Evolutionary conservation across 2,329 filamentous ascomycete species (phyloP).

Genomic region (Exophiala phaeomuriformis): DNA sequence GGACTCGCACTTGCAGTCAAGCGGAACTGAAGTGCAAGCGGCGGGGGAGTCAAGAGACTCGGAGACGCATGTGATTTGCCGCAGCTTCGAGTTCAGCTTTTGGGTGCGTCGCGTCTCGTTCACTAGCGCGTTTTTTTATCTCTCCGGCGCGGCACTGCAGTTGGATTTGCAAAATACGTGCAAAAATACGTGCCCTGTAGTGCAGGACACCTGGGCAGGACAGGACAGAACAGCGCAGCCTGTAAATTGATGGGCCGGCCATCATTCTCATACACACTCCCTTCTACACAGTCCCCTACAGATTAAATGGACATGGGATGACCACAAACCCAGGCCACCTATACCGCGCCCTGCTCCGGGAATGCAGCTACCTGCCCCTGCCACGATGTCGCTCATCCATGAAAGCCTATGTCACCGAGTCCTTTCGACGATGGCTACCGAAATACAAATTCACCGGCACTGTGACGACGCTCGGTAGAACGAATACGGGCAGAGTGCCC

Average conservation of each 20-base stretch:
- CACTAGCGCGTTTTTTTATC: no score
- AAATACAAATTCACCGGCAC: slow-evolving; percentile 6
- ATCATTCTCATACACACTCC: neutral
- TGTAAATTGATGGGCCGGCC: no score
- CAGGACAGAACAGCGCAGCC: neutral
- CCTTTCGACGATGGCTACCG: slow-evolving; percentile 40
- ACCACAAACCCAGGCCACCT: slow-evolving; percentile 37
- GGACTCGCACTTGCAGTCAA: no score
- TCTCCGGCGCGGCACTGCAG: no score
- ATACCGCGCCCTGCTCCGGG: slow-evolving; percentile 51
- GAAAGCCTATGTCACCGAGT: slow-evolving; percentile 40
- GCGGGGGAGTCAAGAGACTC: no score
- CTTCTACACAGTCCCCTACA: neutral
- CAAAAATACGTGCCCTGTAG: no score
- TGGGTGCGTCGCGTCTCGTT: no score
- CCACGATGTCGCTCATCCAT: slow-evolving; percentile 46
- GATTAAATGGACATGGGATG: slow-evolving; percentile 10
- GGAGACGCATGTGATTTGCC: no score
- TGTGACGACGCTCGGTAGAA: slow-evolving; percentile 14
- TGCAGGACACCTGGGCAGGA: neutral
- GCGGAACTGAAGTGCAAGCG: no score
- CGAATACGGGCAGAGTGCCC: slow-evolving; percentile 21
- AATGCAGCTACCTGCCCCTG: slow-evolving; percentile 56
- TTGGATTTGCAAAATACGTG: no score
- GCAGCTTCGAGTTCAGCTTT: no score